Evolutionary conservation across 371 early-diverging fungal genomes (phyloP), one percentile per base, ranked within the genome.

Genomic region (Actinomortierella ambigua): DNA sequence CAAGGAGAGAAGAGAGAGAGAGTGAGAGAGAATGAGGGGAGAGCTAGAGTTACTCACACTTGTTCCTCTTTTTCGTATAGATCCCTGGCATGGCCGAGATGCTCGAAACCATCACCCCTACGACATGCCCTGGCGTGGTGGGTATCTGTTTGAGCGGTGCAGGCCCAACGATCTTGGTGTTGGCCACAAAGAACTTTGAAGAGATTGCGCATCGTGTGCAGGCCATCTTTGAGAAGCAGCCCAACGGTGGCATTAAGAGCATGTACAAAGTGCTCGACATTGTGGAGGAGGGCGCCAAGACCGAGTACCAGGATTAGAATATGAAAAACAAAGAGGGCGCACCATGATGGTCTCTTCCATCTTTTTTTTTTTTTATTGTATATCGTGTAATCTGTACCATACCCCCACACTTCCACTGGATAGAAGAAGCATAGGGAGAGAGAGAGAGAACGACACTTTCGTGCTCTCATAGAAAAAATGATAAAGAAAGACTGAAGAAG

Each of bases 81-180:
- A 83, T 90, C 51, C 99, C 99, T 18, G 99, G 99, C 24, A 81
- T 98, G 51, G 80, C 91, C n/a, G 86, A 94, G 59, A 88, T 96
- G 66, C 78, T 97, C 46, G 68, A 81, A 17, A 77, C 78, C 9
- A 81, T 97, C 63, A 91, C 88, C 14, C 93, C 92, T 5, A 81
- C 81, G 57, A 85, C 82, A 39, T 76, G 85, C 23, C 94, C 93
- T 2, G 98, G 97, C 7, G 77, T 97, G 17, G 81, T 96, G 8
- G 99, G 99, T 28, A 87, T 94, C 28, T 96, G 96, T 70, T 77
- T 98, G 53, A 92, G 92, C 58, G 99, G 99, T 42, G 98, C 99
- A 11, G 99, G 99, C 2, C 99, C 99, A 14, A 95, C 96, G 18
- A 92, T 97, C 46, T 81, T 98, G 50, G 93, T 93, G 17, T 79